Conservation (phyloP, 2,329 filamentous ascomycete genomes). For the Metarhizium album region DNA sequence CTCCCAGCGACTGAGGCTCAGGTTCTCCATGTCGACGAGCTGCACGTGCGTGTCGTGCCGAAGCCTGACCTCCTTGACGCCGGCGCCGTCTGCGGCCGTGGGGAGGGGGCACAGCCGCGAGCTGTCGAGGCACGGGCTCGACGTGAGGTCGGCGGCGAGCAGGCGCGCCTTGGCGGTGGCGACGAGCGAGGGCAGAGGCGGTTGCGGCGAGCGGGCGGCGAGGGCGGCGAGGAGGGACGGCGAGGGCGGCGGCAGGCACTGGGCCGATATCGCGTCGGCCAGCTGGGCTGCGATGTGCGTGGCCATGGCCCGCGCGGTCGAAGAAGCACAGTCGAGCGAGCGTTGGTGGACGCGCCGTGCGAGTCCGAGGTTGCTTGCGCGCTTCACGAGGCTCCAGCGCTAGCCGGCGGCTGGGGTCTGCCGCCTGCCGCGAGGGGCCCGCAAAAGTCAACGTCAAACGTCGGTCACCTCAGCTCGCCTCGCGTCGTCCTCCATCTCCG, state of each 20-base stretch:
- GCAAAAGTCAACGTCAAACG: not conserved
- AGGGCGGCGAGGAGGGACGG: constrained; percentile 53
- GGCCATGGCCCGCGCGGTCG: not conserved
- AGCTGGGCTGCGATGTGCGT: constrained; percentile 9
- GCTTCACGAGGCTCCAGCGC: no score
- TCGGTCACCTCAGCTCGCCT: not conserved
- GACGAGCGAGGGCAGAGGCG: constrained; percentile 58
- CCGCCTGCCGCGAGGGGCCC: no score
- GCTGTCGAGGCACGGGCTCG: constrained; percentile 32
- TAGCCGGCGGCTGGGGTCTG: no score
- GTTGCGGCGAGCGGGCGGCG: constrained; percentile 42
- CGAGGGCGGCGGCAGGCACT: constrained; percentile 44
- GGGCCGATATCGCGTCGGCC: constrained; percentile 34
- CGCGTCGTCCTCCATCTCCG: not conserved
- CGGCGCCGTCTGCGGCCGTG: constrained; percentile 37
- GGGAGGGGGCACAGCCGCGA: constrained; percentile 36
- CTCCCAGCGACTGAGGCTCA: constrained; percentile 70
- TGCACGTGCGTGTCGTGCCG: constrained; percentile 61
- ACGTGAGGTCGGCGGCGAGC: constrained; percentile 64
- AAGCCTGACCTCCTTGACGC: constrained; percentile 45
- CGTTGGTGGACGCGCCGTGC: no score
- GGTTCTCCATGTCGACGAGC: constrained; percentile 76
- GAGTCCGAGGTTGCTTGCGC: no score
- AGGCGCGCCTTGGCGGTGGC: constrained; percentile 75
- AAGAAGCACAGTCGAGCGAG: not conserved